phyloP scores from a whole-genome alignment of 768 basidiomycete genomes.

The Coprinellus micaceus region DNA sequence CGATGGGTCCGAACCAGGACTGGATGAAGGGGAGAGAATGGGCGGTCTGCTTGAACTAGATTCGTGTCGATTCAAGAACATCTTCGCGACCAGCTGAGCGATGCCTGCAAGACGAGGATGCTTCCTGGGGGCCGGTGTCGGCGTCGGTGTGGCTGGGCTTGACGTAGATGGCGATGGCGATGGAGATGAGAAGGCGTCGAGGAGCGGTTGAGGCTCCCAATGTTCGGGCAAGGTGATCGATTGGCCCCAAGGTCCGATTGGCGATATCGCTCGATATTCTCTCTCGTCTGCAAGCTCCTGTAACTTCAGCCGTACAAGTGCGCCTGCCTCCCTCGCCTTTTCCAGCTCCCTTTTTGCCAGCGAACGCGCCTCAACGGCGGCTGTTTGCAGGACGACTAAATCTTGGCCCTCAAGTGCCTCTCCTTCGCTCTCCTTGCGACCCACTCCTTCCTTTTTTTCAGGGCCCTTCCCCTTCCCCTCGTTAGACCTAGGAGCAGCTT shows the following conservation, averaged over 20 bases:
- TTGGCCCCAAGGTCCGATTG: too few species aligned
- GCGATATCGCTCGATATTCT: constrained; percentile 4
- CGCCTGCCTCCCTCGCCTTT: constrained; percentile 50
- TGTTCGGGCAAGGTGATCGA: neutral
- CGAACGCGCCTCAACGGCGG: constrained; percentile 4
- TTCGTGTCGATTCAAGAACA: constrained; percentile 32
- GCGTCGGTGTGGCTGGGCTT: constrained; percentile 5
- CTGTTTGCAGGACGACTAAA: neutral
- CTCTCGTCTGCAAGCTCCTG: constrained; percentile 32
- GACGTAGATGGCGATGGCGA: neutral
- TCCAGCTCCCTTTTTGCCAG: constrained; percentile 41
- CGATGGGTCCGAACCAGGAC: neutral
- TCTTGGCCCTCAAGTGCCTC: too few species aligned
- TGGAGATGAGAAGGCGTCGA: neutral
- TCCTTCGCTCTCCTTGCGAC: constrained; percentile 38
- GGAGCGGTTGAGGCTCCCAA: neutral
- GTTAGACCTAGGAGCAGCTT: neutral
- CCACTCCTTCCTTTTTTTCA: too few species aligned
- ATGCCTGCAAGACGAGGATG: constrained; percentile 30
- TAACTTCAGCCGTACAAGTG: constrained; percentile 56
- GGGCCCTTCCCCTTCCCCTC: constrained; percentile 15
- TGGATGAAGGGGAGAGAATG: constrained; percentile 12
- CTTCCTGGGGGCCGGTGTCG: neutral
- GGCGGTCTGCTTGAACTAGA: constrained; percentile 9
- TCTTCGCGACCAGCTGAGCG: constrained; percentile 37